phyloP scores from a whole-genome alignment of 169 alveolate genomes.

The Cryptosporidium xiaoi region DNA sequence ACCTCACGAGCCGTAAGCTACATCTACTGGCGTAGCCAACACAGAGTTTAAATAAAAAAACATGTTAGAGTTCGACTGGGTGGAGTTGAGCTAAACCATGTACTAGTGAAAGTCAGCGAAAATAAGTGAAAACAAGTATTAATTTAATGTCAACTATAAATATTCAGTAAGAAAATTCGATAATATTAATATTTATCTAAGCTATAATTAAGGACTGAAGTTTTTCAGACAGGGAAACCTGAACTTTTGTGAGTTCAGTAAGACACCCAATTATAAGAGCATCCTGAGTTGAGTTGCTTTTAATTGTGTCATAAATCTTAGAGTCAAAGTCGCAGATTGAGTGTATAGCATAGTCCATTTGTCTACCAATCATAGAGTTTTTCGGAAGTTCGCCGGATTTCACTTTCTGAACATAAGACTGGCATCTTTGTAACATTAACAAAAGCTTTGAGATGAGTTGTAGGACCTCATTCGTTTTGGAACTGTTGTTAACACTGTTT shows the following conservation, averaged over 20 bases:
- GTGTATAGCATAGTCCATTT: conserved; percentile 64
- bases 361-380: conserved; percentile 65
- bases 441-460: conserved; percentile 35
- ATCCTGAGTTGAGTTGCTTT: conserved; percentile 46
- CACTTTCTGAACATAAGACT: conserved; percentile 30
- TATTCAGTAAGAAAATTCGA: background rate
- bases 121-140: background rate
- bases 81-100: no score
- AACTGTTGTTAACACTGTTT: conserved; percentile 14
- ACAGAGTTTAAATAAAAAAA: no score
- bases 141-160: background rate
- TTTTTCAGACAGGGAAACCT: conserved; percentile 55
- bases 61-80: no score
- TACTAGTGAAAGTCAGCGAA: background rate
- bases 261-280: conserved; percentile 65
- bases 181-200: background rate
- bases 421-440: conserved; percentile 59
- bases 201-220: conserved; percentile 52
- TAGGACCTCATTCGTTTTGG: conserved; percentile 15
- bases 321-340: conserved; percentile 52
- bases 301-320: conserved; percentile 16
- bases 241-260: conserved; percentile 62
- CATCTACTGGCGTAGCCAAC: no score
- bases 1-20: no score
- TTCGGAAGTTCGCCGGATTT: conserved; percentile 20